phyloP scores from a whole-genome alignment of 257 asterid species.

The Asclepias syriaca region DNA sequence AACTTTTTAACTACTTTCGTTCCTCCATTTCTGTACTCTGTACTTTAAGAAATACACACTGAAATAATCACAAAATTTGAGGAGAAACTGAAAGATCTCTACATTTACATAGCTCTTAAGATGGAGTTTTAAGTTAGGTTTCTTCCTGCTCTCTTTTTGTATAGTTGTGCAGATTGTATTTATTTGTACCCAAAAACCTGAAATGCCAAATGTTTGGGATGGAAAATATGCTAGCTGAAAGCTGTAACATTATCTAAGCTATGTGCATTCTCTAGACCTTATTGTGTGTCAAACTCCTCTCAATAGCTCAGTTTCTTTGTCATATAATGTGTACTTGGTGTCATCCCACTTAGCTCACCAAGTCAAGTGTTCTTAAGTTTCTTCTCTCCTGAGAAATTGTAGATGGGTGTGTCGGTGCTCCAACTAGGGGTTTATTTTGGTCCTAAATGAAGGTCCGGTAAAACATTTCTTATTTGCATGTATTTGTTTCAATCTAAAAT shows the following conservation, averaged over 20 bases:
- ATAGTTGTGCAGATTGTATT: neutral
- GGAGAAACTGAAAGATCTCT: neutral
- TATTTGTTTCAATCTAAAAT: no score
- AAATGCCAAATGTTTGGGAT: neutral
- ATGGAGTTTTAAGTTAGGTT: neutral
- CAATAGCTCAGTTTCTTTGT: neutral
- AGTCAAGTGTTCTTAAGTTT: neutral
- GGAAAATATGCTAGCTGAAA: neutral
- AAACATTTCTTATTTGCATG: no score
- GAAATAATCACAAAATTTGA: neutral
- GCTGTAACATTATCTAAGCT: neutral
- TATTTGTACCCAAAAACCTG: neutral
- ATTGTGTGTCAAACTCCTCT: neutral
- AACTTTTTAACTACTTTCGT: neutral
- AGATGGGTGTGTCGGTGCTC: neutral
- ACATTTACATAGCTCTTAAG: neutral
- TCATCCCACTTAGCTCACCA: neutral
- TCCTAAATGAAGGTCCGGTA: no score
- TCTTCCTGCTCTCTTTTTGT: neutral
- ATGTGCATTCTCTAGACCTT: neutral
- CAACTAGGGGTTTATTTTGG: neutral
- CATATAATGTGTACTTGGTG: neutral
- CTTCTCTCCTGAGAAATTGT: neutral
- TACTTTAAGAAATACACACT: neutral
- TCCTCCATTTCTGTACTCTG: neutral